phyloP scores from a whole-genome alignment of 352 stramenopile genomes.

The Globisporangium polare region DNA sequence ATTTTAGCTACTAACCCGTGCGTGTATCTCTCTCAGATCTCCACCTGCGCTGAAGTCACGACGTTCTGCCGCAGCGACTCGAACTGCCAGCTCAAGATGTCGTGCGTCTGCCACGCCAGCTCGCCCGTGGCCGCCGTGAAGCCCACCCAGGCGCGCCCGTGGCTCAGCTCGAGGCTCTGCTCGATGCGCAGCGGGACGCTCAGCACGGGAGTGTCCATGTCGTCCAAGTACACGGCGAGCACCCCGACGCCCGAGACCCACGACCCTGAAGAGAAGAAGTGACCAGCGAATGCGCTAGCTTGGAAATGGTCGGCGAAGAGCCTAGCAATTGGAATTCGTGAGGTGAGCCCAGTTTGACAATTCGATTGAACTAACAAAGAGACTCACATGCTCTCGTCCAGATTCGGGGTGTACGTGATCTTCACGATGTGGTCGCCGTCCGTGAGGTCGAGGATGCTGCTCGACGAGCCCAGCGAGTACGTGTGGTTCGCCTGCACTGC shows the following conservation, averaged over 20 bases:
- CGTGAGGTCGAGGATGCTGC: constrained; percentile 76
- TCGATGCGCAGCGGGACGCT: constrained; percentile 86
- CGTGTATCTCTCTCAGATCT: not conserved
- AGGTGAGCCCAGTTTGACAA: not conserved
- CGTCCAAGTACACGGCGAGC: constrained; percentile 87
- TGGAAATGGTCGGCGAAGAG: constrained; percentile 59
- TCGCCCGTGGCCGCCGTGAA: constrained; percentile 88
- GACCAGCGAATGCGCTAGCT: constrained; percentile 44
- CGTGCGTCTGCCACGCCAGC: constrained; percentile 84
- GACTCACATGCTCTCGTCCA: constrained; percentile 60
- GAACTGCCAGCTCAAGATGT: constrained; percentile 86
- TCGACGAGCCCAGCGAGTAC: constrained; percentile 67
- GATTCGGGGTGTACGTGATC: constrained; percentile 71
- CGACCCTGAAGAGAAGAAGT: constrained; percentile 65
- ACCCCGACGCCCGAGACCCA: constrained; percentile 64
- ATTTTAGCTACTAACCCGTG: not conserved
- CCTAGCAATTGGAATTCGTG: constrained; percentile 14
- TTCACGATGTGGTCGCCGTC: constrained; percentile 57
- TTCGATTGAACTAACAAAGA: not conserved
- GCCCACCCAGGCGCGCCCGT: constrained; percentile 87
- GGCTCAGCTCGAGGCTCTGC: constrained; percentile 69
- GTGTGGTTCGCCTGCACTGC: constrained; percentile 68
- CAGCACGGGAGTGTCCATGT: constrained; percentile 75
- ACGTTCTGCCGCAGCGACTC: constrained; percentile 41
- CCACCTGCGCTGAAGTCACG: constrained; percentile 12